phyloP scores from a whole-genome alignment of 345 rosid species.

The Euphorbia peplus region DNA sequence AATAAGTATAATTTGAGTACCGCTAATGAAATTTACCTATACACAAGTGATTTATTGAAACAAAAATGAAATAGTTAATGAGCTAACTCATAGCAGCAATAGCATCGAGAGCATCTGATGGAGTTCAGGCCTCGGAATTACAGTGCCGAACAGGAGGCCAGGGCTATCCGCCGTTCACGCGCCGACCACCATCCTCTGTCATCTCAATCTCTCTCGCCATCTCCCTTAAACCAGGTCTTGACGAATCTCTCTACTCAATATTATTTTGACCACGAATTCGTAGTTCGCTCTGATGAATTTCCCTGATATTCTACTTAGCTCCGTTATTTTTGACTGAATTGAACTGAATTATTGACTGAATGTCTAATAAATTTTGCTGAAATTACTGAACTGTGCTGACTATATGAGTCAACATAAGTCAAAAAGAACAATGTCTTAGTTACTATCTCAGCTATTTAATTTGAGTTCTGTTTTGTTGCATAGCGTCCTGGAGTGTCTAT shows the following conservation, averaged over 20 bases:
- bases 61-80: not conserved
- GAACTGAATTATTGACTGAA: too few relatives aligned
- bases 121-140: conserved; percentile 74
- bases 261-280: not conserved
- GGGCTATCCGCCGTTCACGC: conserved; percentile 50
- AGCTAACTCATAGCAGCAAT: not conserved
- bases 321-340: too few relatives aligned
- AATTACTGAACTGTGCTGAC: too few relatives aligned
- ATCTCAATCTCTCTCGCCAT: conserved; percentile 24
- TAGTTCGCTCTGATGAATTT: not conserved
- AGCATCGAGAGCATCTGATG: conserved; percentile 33
- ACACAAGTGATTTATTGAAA: too few relatives aligned
- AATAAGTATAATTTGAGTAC: too few relatives aligned
- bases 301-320: too few relatives aligned
- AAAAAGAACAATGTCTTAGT: too few relatives aligned
- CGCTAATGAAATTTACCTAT: too few relatives aligned
- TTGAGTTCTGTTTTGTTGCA: not conserved
- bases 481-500: not conserved
- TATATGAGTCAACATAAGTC: too few relatives aligned
- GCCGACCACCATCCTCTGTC: conserved; percentile 59
- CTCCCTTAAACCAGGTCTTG: conserved; percentile 43
- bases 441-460: not conserved
- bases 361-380: too few relatives aligned
- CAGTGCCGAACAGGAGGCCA: conserved; percentile 37
- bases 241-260: not conserved